phyloP scores from a whole-genome alignment of 2,329 filamentous ascomycete species.

The Neonectria coccinea region DNA sequence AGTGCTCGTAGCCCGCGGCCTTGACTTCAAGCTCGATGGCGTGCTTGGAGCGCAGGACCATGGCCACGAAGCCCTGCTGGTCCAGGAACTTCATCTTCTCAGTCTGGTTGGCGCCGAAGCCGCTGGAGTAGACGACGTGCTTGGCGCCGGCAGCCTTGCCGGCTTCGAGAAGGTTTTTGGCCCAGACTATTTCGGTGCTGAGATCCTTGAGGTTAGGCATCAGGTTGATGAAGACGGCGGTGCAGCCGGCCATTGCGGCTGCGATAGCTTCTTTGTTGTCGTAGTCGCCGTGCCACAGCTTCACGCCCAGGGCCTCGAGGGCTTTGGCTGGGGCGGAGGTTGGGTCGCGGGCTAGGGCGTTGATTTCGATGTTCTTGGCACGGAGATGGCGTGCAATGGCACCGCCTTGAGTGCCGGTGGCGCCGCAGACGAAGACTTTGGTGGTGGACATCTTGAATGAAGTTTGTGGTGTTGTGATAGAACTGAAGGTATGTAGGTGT shows the following conservation, averaged over 20 bases:
- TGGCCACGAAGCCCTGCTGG: slow-evolving; percentile 44
- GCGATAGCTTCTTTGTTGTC: slow-evolving; percentile 48
- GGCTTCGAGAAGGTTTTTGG: slow-evolving; percentile 49
- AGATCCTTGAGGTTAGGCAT: slow-evolving; percentile 49
- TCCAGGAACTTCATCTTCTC: slow-evolving; percentile 45
- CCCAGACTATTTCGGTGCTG: slow-evolving; percentile 46
- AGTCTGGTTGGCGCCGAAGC: slow-evolving; percentile 47
- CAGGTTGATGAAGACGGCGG: slow-evolving; percentile 51
- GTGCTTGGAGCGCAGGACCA: slow-evolving; percentile 54
- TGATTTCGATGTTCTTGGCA: slow-evolving; percentile 47
- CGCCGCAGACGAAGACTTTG: slow-evolving; percentile 54
- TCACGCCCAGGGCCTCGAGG: slow-evolving; percentile 49
- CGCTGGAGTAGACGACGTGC: slow-evolving; percentile 54
- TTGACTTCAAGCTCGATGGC: slow-evolving; percentile 56
- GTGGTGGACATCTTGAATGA: slow-evolving; percentile 45
- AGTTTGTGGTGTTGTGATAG: not conserved
- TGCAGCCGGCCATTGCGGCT: slow-evolving; percentile 46
- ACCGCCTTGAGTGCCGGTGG: slow-evolving; percentile 56
- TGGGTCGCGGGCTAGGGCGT: slow-evolving; percentile 49
- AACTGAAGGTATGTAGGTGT: not conserved
- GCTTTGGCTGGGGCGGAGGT: slow-evolving; percentile 46
- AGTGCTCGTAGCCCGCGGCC: slow-evolving; percentile 53
- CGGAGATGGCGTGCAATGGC: slow-evolving; percentile 52
- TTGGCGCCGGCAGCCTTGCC: slow-evolving; percentile 53
- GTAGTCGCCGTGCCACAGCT: slow-evolving; percentile 50